phyloP scores from a whole-genome alignment of 768 basidiomycete species.

The Mycena pura region DNA sequence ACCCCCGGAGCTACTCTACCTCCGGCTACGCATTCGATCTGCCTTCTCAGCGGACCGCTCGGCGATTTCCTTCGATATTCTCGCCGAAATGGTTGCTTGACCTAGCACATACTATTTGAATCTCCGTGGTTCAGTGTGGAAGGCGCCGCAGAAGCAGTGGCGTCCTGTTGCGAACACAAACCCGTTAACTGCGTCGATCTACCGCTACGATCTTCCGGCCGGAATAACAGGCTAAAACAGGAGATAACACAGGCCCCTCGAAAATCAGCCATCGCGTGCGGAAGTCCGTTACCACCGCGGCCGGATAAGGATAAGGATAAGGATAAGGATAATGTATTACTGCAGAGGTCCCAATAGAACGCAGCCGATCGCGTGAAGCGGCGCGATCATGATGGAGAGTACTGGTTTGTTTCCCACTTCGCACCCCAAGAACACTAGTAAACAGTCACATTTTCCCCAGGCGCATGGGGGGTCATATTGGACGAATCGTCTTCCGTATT shows the following conservation, averaged over 20 bases:
- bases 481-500: background rate
- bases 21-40: background rate
- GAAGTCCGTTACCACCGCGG: background rate
- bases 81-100: background rate
- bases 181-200: background rate
- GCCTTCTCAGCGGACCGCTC: background rate
- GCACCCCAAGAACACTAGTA: background rate
- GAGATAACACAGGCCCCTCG: background rate
- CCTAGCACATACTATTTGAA: background rate
- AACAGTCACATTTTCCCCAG: background rate
- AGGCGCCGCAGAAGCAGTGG: background rate
- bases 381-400: background rate
- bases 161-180: background rate
- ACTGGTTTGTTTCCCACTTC: background rate
- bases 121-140: background rate
- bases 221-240: too few relatives aligned
- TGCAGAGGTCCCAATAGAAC: too few relatives aligned
- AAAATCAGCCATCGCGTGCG: background rate
- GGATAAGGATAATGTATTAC: too few relatives aligned
- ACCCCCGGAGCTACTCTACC: too few relatives aligned
- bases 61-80: background rate
- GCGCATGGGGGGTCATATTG: background rate
- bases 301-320: background rate
- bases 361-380: background rate
- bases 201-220: background rate